Base-by-base conservation (phyloP, 2,329 filamentous ascomycete genomes). In the Phyllosticta capitalensis region DNA sequence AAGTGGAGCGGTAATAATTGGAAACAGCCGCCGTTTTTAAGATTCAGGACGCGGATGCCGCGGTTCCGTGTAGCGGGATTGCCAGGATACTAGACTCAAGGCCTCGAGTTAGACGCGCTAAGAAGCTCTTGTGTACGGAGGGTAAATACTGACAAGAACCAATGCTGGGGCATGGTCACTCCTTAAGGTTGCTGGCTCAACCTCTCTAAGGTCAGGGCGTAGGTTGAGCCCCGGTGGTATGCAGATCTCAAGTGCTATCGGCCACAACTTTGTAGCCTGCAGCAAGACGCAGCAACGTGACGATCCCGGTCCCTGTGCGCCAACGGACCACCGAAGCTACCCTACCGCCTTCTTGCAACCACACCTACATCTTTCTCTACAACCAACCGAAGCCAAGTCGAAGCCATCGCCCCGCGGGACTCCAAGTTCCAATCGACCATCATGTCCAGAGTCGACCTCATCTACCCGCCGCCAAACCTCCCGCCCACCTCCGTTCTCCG, bases 401-500 rank as follows among this genome's bases (percentile, higher is more conserved):
- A n/a, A n/a, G 38, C 38, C 14, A 3, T 14, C 9, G 1, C 17
- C 30, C 17, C 30, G 30, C 30, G 30, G 30, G 30, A 38, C 17
- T 12, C 10, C 30, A 14, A 38, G 17, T 45, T 14, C 3, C 5
- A 5, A 45, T 7, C 38, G 38, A n/a, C 17, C 22, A 28, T 14
- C 7, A 60, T 60, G 58, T 56, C 58, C 12, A 55, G 65, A 7
- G 62, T 63, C 56, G 72, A 75, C 48, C 70, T 77, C 33, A 70
- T 76, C 63, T 63, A 69, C 28, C 74, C 76, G 17, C 75, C 76
- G 6, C 66, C 72, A 14, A 67, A 66, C 59, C 69, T 76, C 59
- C 64, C 72, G 0, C 76, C 76, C 0, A 61, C 64, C 3, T 68
- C 68, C 28, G 72, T 77, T 26, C 72, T 79, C 70, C 72, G 62